phyloP scores from a whole-genome alignment of 352 stramenopile species.

The Globisporangium yorkense region DNA sequence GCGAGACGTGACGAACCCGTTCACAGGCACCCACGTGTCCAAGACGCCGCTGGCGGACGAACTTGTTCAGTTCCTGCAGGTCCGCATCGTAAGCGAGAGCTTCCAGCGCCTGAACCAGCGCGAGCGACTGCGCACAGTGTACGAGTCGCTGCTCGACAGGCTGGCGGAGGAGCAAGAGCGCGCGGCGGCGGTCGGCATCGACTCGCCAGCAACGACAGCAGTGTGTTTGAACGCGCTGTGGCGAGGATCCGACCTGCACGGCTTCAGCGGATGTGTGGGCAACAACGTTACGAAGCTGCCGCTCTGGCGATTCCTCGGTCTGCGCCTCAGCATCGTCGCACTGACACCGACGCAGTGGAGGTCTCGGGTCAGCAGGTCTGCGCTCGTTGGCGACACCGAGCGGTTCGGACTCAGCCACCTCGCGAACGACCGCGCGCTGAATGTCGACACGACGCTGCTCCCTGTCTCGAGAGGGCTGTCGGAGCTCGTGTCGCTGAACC shows the following conservation, averaged over 20 bases:
- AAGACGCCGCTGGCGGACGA: constrained; percentile 25
- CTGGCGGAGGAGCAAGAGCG: background rate
- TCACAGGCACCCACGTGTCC: constrained; percentile 18
- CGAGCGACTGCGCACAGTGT: constrained; percentile 43
- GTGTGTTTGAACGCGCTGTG: background rate
- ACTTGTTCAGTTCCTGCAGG: constrained; percentile 35
- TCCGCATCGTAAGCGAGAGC: constrained; percentile 39
- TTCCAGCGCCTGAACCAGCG: constrained; percentile 43
- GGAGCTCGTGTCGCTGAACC: constrained; percentile 34
- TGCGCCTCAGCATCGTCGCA: constrained; percentile 35
- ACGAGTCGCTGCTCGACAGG: constrained; percentile 20
- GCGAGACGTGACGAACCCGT: constrained; percentile 34
- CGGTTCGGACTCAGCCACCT: constrained; percentile 50
- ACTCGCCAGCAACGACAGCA: background rate
- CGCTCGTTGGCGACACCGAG: constrained; percentile 30
- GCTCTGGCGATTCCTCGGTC: constrained; percentile 32
- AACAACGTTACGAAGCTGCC: constrained; percentile 27
- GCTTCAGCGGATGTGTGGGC: constrained; percentile 30
- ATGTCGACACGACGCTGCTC: constrained; percentile 26
- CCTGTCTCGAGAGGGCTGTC: constrained; percentile 29
- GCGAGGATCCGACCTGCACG: constrained; percentile 9
- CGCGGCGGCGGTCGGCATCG: background rate
- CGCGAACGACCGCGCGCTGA: constrained; percentile 37
- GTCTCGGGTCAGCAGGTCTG: constrained; percentile 7
- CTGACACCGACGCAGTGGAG: constrained; percentile 47